Percentiles rank a stretch among this genome's conserved stretches.
These are phyloP conservation scores for Vitis hybrid DNA, from an alignment of 177 flowering plant species.

Conservation along the genomic window DNA sequence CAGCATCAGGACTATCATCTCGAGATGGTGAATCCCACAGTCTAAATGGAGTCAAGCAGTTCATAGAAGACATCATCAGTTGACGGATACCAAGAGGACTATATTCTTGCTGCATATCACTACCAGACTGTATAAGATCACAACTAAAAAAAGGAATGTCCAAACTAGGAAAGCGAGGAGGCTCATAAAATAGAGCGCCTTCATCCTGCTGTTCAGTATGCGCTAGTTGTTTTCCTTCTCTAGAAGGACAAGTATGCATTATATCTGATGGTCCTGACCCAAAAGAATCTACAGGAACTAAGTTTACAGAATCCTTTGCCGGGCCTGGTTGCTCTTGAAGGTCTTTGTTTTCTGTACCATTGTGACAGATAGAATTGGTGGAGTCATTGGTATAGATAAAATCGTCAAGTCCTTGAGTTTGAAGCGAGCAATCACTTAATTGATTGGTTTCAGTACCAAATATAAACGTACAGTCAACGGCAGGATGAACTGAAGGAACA, in stretches of 20 bases:
- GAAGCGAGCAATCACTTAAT: constrained; percentile 24
- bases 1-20: constrained; percentile 70
- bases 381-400: constrained; percentile 37
- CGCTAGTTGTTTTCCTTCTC: constrained; percentile 25
- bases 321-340: constrained; percentile 27
- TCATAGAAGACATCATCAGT: constrained; percentile 71
- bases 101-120: constrained; percentile 76
- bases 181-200: constrained; percentile 78
- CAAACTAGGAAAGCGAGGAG: constrained; percentile 92
- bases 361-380: constrained; percentile 31
- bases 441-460: constrained; percentile 28
- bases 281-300: constrained; percentile 43
- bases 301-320: constrained; percentile 30
- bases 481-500: constrained; percentile 29
- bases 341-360: constrained; percentile 26
- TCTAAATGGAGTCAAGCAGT: constrained; percentile 69
- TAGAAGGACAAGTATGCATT: constrained; percentile 18
- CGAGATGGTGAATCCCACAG: constrained; percentile 82
- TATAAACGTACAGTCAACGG: constrained; percentile 23
- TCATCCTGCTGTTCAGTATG: constrained; percentile 30
- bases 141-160: constrained; percentile 95
- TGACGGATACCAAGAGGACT: constrained; percentile 97
- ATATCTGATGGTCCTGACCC: constrained; percentile 27
- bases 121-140: constrained; percentile 81
- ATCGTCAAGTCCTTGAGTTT: constrained; percentile 37